Conservation (phyloP, 768 basidiomycete species). For the Cystoderma amianthinum region DNA sequence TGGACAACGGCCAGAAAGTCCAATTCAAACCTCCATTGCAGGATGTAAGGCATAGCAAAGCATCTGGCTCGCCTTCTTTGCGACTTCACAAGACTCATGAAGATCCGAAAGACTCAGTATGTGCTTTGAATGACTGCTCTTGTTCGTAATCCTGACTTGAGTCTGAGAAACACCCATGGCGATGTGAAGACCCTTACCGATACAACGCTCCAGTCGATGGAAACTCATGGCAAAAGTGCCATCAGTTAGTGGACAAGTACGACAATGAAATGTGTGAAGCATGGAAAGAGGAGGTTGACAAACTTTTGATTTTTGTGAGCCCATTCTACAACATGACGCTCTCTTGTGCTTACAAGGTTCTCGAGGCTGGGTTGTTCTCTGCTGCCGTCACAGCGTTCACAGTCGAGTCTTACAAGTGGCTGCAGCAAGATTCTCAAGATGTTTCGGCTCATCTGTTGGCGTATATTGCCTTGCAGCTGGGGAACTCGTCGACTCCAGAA, state of each 20-base stretch:
- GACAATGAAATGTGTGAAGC: conserved; percentile 21
- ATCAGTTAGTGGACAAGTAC: conserved; percentile 7
- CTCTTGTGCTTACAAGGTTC: neutral
- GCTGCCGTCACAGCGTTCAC: conserved; percentile 22
- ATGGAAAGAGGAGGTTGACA: conserved; percentile 23
- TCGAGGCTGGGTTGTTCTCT: conserved; percentile 24
- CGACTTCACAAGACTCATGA: too few relatives aligned
- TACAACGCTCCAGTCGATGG: too few relatives aligned
- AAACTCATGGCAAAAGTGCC: neutral
- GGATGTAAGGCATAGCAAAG: too few relatives aligned
- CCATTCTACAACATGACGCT: neutral
- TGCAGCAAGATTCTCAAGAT: conserved; percentile 12
- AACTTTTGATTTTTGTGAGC: conserved; percentile 23
- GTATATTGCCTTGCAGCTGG: conserved; percentile 5
- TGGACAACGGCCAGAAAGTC: too few relatives aligned
- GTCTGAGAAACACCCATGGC: too few relatives aligned
- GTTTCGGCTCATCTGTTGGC: conserved; percentile 13
- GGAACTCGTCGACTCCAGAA: neutral
- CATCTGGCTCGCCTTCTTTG: too few relatives aligned
- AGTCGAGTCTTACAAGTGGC: conserved; percentile 16
- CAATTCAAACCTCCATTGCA: too few relatives aligned
- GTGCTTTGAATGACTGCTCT: too few relatives aligned
- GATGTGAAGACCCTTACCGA: too few relatives aligned
- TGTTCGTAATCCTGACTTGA: too few relatives aligned
- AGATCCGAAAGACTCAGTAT: too few relatives aligned